These are phyloP conservation scores for Musa troglodytarum DNA, from an alignment of 176 grass and related monocot species.

Conservation along the genomic window DNA sequence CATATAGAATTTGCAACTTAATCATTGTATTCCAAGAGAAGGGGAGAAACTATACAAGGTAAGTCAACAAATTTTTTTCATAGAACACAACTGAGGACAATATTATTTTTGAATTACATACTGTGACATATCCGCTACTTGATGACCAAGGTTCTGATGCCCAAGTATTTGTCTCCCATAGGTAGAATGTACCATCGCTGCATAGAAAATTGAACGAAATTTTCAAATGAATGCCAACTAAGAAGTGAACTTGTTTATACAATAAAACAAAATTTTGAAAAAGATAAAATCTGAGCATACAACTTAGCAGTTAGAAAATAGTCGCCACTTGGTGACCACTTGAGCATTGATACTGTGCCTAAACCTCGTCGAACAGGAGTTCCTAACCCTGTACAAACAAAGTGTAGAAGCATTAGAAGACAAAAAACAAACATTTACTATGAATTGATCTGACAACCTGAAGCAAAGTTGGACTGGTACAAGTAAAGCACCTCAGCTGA, in stretches of 20 bases:
- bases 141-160: slow-evolving; percentile 93
- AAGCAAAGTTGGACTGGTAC: background rate
- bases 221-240: slow-evolving; percentile 12
- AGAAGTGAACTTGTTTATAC: slow-evolving; percentile 5
- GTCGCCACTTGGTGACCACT: slow-evolving; percentile 89
- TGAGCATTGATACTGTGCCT: slow-evolving; percentile 67
- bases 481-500: background rate
- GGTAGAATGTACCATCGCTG: slow-evolving; percentile 88
- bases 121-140: slow-evolving; percentile 76
- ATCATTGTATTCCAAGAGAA: background rate
- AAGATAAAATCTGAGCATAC: slow-evolving; percentile 38
- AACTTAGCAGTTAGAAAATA: slow-evolving; percentile 81
- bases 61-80: background rate
- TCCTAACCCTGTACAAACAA: slow-evolving; percentile 44
- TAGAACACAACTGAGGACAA: background rate
- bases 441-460: background rate
- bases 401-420: background rate
- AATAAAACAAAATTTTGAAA: background rate
- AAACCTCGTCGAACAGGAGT: slow-evolving; percentile 81
- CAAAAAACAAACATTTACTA: background rate
- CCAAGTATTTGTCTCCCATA: slow-evolving; percentile 96
- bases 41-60: background rate
- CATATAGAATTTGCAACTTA: background rate
- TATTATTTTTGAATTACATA: slow-evolving; percentile 30
- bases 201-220: slow-evolving; percentile 16